Evolutionary conservation across 768 basidiomycete species (phyloP).

Genomic region (Amanita rimosa): DNA sequence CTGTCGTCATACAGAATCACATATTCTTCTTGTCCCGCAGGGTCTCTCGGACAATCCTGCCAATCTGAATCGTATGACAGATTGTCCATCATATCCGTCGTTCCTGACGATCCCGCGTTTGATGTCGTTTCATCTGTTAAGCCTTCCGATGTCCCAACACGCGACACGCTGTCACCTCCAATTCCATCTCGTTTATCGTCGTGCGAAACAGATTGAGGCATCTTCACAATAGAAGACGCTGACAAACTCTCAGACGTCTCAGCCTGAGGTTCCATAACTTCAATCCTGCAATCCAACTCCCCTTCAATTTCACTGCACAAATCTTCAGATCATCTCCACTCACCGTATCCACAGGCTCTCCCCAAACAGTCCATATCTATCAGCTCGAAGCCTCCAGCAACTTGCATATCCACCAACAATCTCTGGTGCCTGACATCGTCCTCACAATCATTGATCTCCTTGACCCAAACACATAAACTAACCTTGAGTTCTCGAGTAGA

Average conservation of each 20-base stretch:
- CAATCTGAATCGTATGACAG: constrained; percentile 13
- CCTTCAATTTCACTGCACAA: background rate
- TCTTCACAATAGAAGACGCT: constrained; percentile 57
- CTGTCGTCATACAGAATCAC: constrained; percentile 64
- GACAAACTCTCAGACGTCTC: constrained; percentile 42
- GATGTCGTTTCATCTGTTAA: constrained; percentile 8
- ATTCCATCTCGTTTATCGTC: constrained; percentile 11
- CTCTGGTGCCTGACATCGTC: constrained; percentile 51
- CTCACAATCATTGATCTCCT: background rate
- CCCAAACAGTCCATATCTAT: constrained; percentile 50
- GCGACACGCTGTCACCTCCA: background rate
- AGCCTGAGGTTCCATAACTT: constrained; percentile 41
- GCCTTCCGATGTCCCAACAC: background rate
- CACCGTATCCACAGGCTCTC: constrained; percentile 59
- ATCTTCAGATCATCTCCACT: constrained; percentile 34
- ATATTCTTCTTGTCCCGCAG: constrained; percentile 35
- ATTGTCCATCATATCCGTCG: background rate
- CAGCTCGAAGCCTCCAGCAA: constrained; percentile 66
- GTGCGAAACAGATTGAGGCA: constrained; percentile 36
- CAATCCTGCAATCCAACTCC: constrained; percentile 28
- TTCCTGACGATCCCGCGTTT: constrained; percentile 6
- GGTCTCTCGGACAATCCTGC: constrained; percentile 2
- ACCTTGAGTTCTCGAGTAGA: constrained; percentile 72
- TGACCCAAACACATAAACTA: constrained; percentile 7
- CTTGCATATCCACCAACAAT: constrained; percentile 59